These are phyloP conservation scores for Macrophomina phaseolina DNA, from an alignment of 2,329 filamentous ascomycete species.

Conservation along the genomic window DNA sequence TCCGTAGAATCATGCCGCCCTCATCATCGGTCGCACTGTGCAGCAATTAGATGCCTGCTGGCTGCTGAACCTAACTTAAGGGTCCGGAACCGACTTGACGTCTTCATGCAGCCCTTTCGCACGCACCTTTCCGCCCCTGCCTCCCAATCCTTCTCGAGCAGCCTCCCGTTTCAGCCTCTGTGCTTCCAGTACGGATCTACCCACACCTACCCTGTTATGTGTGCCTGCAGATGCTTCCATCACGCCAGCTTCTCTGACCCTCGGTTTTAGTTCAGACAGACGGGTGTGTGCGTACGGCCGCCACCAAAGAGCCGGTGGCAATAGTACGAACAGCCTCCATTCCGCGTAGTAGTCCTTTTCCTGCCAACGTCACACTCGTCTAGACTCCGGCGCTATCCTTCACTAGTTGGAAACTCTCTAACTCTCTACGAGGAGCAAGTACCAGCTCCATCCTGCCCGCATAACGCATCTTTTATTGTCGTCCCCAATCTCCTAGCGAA, in stretches of 20 bases:
- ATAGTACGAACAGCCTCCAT: not conserved
- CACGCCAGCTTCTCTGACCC: not conserved
- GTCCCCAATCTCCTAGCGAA: not conserved
- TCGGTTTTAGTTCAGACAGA: conserved; percentile 10
- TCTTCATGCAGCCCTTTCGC: not conserved
- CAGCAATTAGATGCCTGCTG: not conserved
- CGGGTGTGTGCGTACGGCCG: not conserved
- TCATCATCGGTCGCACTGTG: not conserved
- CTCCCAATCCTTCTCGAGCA: not conserved
- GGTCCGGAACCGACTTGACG: not conserved
- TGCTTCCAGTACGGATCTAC: not conserved
- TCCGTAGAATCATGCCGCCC: conserved; percentile 5
- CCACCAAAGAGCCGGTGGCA: not conserved
- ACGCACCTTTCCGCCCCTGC: not conserved
- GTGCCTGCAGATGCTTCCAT: not conserved
- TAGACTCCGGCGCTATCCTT: not conserved
- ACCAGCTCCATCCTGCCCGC: not conserved
- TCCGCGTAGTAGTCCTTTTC: not conserved
- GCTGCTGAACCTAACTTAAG: not conserved
- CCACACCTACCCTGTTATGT: not conserved
- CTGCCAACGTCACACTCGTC: not conserved
- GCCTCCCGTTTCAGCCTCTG: conserved; percentile 12
- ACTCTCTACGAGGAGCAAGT: not conserved
- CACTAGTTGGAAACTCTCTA: not conserved
- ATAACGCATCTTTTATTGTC: not conserved